phyloP scores from a whole-genome alignment of 2,329 filamentous ascomycete genomes.

The Botrytis deweyae region DNA sequence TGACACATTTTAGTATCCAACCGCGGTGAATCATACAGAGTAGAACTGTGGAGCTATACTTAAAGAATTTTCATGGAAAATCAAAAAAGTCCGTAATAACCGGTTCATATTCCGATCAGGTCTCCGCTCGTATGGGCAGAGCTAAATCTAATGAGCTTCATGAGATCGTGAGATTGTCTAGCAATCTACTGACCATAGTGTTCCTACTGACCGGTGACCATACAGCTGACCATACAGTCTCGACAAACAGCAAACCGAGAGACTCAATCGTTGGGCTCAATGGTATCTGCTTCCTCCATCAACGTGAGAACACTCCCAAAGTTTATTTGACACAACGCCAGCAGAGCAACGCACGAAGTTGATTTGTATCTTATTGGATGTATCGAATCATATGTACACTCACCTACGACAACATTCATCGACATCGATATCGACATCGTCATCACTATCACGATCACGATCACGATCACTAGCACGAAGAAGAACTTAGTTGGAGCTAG shows the following conservation, averaged over 20 bases:
- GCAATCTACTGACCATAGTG: not conserved
- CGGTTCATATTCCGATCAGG: not conserved
- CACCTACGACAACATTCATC: not conserved
- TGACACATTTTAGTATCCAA: conserved; percentile 3
- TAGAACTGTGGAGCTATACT: not conserved
- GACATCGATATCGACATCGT: too few relatives aligned
- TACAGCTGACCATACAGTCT: not conserved
- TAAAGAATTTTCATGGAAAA: conserved; percentile 6
- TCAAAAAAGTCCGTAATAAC: conserved; percentile 11
- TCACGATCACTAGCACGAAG: not conserved
- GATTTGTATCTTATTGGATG: not conserved
- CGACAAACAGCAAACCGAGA: not conserved
- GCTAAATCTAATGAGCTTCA: not conserved
- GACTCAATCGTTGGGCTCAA: not conserved
- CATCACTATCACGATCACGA: not conserved
- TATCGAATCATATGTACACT: not conserved
- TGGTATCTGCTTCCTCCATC: not conserved
- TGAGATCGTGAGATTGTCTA: not conserved
- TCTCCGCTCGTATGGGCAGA: not conserved
- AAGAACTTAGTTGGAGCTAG: not conserved
- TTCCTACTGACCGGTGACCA: not conserved
- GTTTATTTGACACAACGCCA: not conserved
- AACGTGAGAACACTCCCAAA: not conserved
- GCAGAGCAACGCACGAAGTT: not conserved
- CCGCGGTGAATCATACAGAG: not conserved